These are phyloP conservation scores for Penicillium corylophilum DNA, from an alignment of 2,329 filamentous ascomycete species.

Conservation along the genomic window DNA sequence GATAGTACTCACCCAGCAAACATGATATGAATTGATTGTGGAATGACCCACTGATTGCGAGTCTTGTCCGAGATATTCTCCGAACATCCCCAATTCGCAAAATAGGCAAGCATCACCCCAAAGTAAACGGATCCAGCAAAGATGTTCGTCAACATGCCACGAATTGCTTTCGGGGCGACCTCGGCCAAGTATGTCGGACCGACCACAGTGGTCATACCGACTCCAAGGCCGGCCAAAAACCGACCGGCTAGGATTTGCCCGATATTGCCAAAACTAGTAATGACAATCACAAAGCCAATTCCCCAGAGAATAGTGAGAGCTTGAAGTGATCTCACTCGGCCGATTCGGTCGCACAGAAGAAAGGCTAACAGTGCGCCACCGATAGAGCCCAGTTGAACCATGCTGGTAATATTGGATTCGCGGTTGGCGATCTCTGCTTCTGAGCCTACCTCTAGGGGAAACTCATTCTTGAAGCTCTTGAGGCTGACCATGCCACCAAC, in stretches of 20 bases:
- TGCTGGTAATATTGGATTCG: slow-evolving; percentile 39
- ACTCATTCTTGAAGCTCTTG: slow-evolving; percentile 8
- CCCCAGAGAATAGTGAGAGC: slow-evolving; percentile 22
- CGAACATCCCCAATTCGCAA: slow-evolving; percentile 46
- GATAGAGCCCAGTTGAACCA: slow-evolving; percentile 42
- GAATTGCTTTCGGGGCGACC: slow-evolving; percentile 67
- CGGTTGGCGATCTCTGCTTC: slow-evolving; percentile 21
- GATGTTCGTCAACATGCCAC: slow-evolving; percentile 55
- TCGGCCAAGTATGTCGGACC: slow-evolving; percentile 90
- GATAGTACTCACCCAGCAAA: slow-evolving; percentile 52
- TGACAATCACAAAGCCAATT: slow-evolving; percentile 31
- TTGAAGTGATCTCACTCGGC: slow-evolving; percentile 26
- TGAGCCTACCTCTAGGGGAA: slow-evolving; percentile 6
- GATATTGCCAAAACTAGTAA: slow-evolving; percentile 32
- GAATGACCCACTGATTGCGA: slow-evolving; percentile 56
- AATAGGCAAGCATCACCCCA: slow-evolving; percentile 28
- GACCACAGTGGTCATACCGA: slow-evolving; percentile 67
- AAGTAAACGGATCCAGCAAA: slow-evolving; percentile 23
- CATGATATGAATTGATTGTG: slow-evolving; percentile 69
- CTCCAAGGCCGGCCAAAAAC: slow-evolving; percentile 34
- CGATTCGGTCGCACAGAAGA: slow-evolving; percentile 28
- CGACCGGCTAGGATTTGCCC: slow-evolving; percentile 32
- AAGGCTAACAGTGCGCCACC: slow-evolving; percentile 36
- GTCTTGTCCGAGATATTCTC: slow-evolving; percentile 47
- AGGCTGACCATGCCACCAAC: slow-evolving; percentile 9